Conservation (phyloP, 208 protist genomes). For the Leishmania tropica region DNA sequence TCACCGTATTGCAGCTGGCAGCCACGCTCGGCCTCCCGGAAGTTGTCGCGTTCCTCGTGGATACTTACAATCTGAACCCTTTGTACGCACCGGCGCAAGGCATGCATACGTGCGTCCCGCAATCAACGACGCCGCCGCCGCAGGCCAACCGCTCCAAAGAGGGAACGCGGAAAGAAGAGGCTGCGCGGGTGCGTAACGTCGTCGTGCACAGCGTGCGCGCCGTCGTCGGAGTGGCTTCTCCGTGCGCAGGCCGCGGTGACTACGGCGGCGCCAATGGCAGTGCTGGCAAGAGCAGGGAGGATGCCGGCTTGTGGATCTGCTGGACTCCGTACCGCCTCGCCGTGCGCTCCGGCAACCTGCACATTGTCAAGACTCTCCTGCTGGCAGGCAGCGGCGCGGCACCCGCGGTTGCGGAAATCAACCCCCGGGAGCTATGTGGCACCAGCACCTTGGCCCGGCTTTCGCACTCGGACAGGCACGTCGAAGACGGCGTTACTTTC, state of each 20-base stretch:
- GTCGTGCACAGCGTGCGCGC: conserved; percentile 6
- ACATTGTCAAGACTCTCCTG: conserved; percentile 23
- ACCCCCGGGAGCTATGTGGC: neutral
- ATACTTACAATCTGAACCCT: conserved; percentile 54
- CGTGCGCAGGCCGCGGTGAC: neutral
- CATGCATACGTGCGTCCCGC: conserved; percentile 1
- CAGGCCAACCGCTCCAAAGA: neutral
- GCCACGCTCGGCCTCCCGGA: conserved; percentile 49
- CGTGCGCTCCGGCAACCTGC: conserved; percentile 34
- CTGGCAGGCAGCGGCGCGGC: neutral
- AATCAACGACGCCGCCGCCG: neutral
- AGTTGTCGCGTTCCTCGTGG: conserved; percentile 57
- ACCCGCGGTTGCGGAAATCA: neutral
- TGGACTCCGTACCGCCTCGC: conserved; percentile 62
- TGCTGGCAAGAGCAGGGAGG: neutral
- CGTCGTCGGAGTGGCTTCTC: neutral
- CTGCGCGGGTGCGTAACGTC: conserved; percentile 7
- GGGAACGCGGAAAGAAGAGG: neutral
- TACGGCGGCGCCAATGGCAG: neutral
- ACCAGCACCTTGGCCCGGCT: neutral
- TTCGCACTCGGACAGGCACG: neutral
- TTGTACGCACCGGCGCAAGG: conserved; percentile 47
- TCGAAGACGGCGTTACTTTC: neutral
- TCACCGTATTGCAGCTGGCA: conserved; percentile 71
- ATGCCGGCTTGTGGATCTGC: conserved; percentile 30